These are phyloP conservation scores for Chloropicon primus DNA, from an alignment of 139 green algal species.

Conservation along the genomic window DNA sequence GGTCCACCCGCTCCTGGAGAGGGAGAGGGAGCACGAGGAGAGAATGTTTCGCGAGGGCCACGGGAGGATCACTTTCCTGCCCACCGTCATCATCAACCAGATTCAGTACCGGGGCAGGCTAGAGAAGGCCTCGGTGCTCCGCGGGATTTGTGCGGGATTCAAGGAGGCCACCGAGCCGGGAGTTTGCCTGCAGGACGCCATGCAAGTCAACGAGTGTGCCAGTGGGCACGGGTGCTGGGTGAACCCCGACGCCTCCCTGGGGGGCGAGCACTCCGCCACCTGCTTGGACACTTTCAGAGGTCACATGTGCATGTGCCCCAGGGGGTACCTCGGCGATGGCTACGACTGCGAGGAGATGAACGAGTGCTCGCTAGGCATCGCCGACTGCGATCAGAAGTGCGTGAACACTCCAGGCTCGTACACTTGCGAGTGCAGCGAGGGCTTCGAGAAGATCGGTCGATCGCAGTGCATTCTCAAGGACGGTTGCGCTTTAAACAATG, in stretches of 20 bases:
- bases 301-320: constrained; percentile 58
- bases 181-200: constrained; percentile 44
- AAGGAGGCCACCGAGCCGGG: constrained; percentile 35
- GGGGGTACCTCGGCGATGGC: constrained; percentile 7
- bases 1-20: constrained; percentile 45
- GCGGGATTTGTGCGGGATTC: constrained; percentile 78
- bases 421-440: neutral
- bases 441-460: neutral
- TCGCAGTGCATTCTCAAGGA: neutral
- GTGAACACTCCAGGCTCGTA: neutral
- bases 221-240: neutral
- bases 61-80: constrained; percentile 62
- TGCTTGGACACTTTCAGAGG: constrained; percentile 67
- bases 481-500: neutral
- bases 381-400: neutral
- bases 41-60: constrained; percentile 18
- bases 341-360: constrained; percentile 23
- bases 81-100: constrained; percentile 79
- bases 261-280: constrained; percentile 18
- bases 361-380: constrained; percentile 18
- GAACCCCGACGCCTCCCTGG: neutral
- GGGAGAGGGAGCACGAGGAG: constrained; percentile 45
- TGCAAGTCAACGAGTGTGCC: constrained; percentile 49
- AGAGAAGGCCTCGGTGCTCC: constrained; percentile 42
- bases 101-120: constrained; percentile 72